Evolutionary conservation across 352 stramenopile species (phyloP), one percentile per base, ranked within the genome.

Genomic region (Phytophthora citricola): DNA sequence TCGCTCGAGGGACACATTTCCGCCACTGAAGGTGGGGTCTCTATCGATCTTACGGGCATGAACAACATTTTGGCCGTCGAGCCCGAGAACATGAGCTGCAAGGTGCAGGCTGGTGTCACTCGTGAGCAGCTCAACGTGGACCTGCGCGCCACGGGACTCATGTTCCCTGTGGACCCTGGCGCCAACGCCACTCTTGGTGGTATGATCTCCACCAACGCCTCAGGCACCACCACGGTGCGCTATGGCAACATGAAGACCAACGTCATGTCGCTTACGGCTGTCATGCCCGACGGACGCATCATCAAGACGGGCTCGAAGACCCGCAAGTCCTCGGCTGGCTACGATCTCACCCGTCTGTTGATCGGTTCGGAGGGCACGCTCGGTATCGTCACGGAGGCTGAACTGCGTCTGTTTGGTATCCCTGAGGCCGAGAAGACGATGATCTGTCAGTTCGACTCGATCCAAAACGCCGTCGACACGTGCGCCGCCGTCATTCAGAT

Each of bases 231-330:
- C 9, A 96, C 91, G 1, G 92, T 98, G 48, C 83, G 78, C 7
- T 98, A 98, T 61, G 97, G 96, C 43, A 98, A 98, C 62, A 99
- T 99, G 97, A 91, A 97, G 69, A 95, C 98, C 14, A 98, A 98
- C 61, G 94, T 99, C 14, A 82, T 99, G 64, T 83, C 66, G 20
- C 63, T 99, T 4, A 98, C 93, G 55, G 94, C 78, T 15, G 95
- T 99, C 17, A 84, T 99, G 69, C 71, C 92, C 6, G 90, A 96
- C 72, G 92, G 91, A 12, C 75, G 84, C 2, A 89, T 98, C 32
- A 89, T 97, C 51, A 87, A 91, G 63, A 98, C 92, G 5, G 97
- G 96, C 5, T 94, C 87, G 45, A 93, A 93, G 32, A 92, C 96
- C 10, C 84, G 97, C 55, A 99, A 99, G 81, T 98, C 90, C 14